These are phyloP conservation scores for Fusarium sp. DNA, from an alignment of 2,329 filamentous ascomycete genomes.

Conservation along the genomic window DNA sequence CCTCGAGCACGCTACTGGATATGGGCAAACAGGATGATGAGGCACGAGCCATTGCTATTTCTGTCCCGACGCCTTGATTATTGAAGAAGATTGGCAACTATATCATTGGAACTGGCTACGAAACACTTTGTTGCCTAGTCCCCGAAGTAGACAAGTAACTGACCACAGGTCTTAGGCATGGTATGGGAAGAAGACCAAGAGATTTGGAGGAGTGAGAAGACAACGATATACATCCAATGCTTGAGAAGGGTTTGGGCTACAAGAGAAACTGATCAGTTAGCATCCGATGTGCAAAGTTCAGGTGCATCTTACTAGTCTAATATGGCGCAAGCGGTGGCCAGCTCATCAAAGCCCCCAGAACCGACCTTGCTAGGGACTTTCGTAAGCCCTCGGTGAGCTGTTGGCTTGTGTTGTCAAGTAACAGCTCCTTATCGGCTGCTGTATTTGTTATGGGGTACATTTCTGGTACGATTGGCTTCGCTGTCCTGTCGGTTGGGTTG, in stretches of 20 bases:
- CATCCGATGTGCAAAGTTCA: background rate
- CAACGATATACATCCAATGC: background rate
- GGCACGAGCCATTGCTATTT: background rate
- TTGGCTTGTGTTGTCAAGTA: background rate
- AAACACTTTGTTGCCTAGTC: background rate
- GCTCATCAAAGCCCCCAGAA: background rate
- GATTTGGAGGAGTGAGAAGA: background rate
- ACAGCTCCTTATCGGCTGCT: background rate
- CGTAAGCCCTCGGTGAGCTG: background rate
- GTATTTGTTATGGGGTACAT: background rate
- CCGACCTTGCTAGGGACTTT: background rate
- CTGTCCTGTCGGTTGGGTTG: accelerated
- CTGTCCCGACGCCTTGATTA: background rate
- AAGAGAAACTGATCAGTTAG: background rate
- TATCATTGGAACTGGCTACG: background rate
- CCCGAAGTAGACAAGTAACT: background rate
- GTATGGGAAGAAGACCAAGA: background rate
- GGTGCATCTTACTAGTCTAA: background rate
- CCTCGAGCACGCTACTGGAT: background rate
- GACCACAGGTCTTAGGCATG: background rate
- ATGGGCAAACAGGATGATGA: background rate
- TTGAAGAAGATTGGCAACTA: background rate
- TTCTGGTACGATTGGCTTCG: background rate
- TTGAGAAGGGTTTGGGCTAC: too few relatives aligned
- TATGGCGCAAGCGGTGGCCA: background rate